A percentile compares a stretch with the other conserved stretches of the same genome.
phyloP scores from a whole-genome alignment of 1,139 yeast species.

The Geotrichum citri-aurantii region DNA sequence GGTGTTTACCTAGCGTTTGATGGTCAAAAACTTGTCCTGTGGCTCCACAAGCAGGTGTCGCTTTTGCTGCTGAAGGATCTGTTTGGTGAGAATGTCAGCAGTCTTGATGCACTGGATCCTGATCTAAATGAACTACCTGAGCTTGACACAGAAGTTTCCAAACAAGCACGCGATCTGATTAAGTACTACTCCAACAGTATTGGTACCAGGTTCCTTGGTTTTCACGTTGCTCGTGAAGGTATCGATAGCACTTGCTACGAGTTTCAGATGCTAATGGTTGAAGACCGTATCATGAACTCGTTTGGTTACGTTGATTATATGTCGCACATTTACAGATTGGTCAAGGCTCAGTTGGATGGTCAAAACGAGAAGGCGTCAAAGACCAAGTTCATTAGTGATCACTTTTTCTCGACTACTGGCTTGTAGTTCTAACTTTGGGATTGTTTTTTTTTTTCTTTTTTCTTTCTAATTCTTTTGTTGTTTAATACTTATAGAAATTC shows the following conservation, averaged over 20 bases:
- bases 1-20: constrained; percentile 77
- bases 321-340: constrained; percentile 31
- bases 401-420: constrained; percentile 13
- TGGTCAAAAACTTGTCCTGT: constrained; percentile 56
- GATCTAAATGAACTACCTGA: constrained; percentile 61
- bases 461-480: neutral
- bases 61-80: constrained; percentile 65
- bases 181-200: constrained; percentile 43
- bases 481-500: neutral
- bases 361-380: constrained; percentile 19
- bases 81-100: constrained; percentile 53
- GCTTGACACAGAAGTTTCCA: constrained; percentile 62
- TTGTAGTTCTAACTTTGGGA: neutral
- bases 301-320: constrained; percentile 7
- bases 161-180: constrained; percentile 61
- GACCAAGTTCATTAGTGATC: constrained; percentile 16
- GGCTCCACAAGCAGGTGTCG: constrained; percentile 69
- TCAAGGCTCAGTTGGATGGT: constrained; percentile 29
- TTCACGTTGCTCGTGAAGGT: constrained; percentile 61
- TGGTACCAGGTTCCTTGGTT: constrained; percentile 43
- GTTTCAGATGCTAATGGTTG: constrained; percentile 59
- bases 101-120: constrained; percentile 45
- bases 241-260: constrained; percentile 57
- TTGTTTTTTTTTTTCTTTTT: neutral
- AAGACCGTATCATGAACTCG: constrained; percentile 43